These are phyloP conservation scores for Leccinum obscurum DNA, from an alignment of 768 basidiomycete genomes.

Conservation along the genomic window DNA sequence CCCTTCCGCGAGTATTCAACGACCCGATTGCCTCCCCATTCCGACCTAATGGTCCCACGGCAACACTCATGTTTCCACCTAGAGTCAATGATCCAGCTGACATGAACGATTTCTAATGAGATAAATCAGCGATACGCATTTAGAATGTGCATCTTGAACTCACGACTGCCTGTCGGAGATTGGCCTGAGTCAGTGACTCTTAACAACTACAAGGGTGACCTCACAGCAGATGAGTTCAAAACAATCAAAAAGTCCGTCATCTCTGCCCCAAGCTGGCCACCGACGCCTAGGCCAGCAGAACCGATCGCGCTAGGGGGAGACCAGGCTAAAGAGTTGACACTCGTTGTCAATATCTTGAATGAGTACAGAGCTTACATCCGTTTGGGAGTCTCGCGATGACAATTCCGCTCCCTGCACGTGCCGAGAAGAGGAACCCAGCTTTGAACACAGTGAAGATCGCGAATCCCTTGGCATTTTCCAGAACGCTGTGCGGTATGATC, in stretches of 20 bases:
- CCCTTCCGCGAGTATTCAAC: conserved; percentile 78
- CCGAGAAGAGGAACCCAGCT: conserved; percentile 64
- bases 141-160: conserved; percentile 27
- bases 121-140: conserved; percentile 1
- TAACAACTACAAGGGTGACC: conserved; percentile 24
- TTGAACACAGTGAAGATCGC: conserved; percentile 92
- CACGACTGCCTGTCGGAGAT: conserved; percentile 55
- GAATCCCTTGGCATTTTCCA: conserved; percentile 69
- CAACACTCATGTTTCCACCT: conserved; percentile 87
- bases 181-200: conserved; percentile 7
- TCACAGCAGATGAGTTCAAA: conserved; percentile 76
- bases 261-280: conserved; percentile 80
- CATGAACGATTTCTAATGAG: conserved; percentile 81
- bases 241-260: conserved; percentile 92
- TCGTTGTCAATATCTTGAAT: background rate
- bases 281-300: conserved; percentile 86
- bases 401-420: conserved; percentile 80
- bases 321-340: conserved; percentile 75
- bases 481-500: conserved; percentile 56
- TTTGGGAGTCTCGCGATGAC: conserved; percentile 84
- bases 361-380: conserved; percentile 59
- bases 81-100: conserved; percentile 86
- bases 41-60: conserved; percentile 89
- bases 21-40: conserved; percentile 90
- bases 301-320: conserved; percentile 95